phyloP scores from a whole-genome alignment of 106 monocot species.

The Platanthera zijinensis region DNA sequence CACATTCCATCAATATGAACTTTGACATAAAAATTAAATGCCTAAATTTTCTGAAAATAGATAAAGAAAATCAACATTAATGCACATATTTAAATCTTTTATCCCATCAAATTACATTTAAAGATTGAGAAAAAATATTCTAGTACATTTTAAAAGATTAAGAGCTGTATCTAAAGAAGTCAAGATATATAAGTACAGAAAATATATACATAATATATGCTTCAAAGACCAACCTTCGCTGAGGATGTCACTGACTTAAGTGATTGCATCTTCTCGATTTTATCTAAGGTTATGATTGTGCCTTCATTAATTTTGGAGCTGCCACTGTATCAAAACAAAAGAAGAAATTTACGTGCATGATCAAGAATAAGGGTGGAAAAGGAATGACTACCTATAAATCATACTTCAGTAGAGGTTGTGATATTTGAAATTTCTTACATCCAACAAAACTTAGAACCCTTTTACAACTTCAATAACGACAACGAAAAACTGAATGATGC shows the following conservation, averaged over 20 bases:
- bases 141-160: background rate
- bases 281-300: constrained; percentile 19
- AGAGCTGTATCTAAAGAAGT: background rate
- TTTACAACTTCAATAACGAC: background rate
- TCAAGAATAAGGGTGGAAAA: background rate
- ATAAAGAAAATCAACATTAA: background rate
- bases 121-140: background rate
- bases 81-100: background rate
- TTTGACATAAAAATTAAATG: background rate
- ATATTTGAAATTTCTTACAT: background rate
- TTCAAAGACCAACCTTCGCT: constrained; percentile 43
- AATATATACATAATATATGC: constrained; percentile 5
- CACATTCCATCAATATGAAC: background rate
- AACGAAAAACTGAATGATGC: background rate
- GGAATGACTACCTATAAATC: background rate
- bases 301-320: constrained; percentile 23
- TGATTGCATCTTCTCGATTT: constrained; percentile 45
- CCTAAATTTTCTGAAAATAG: background rate
- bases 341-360: background rate
- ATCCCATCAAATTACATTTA: background rate
- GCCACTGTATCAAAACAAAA: constrained; percentile 41
- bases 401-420: background rate
- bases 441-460: background rate
- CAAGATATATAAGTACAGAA: background rate
- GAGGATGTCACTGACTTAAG: constrained; percentile 51